Conservation (phyloP, 345 rosid species). For the Kandelia obovata region DNA sequence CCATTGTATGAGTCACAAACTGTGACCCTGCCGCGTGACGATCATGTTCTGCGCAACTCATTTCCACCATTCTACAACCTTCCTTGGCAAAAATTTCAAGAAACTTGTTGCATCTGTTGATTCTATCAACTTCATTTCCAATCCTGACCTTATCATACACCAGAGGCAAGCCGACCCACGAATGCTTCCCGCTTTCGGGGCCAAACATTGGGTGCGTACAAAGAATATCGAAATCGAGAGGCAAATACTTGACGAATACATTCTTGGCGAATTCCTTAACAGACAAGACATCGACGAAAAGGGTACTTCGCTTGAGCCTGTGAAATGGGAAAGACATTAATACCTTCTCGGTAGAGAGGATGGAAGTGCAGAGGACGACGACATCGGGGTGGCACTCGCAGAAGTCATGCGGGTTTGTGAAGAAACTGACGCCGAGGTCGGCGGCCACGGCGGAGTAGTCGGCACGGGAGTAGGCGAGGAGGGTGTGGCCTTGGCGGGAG, state of each 20-base stretch:
- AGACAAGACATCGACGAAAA: conserved; percentile 68
- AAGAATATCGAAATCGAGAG: conserved; percentile 41
- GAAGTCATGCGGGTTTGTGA: conserved; percentile 59
- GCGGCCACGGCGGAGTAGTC: conserved; percentile 35
- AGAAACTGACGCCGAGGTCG: conserved; percentile 46
- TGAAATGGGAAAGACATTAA: conserved; percentile 60
- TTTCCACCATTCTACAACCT: conserved; percentile 82
- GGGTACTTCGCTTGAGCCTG: conserved; percentile 56
- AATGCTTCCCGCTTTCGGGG: conserved; percentile 44
- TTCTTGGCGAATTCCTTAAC: conserved; percentile 57
- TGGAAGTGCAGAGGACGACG: conserved; percentile 68
- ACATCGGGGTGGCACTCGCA: conserved; percentile 80
- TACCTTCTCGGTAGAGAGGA: conserved; percentile 59
- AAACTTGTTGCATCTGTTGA: conserved; percentile 38
- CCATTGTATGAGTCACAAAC: conserved; percentile 74
- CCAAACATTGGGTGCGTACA: conserved; percentile 75
- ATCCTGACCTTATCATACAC: conserved; percentile 56
- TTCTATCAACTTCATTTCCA: conserved; percentile 31
- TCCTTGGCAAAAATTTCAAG: conserved; percentile 39
- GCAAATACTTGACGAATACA: conserved; percentile 35
- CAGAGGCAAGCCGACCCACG: conserved; percentile 44
- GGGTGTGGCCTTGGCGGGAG: conserved; percentile 53
- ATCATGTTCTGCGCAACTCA: conserved; percentile 73
- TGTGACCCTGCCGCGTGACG: conserved; percentile 63
- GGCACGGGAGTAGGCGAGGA: conserved; percentile 65